Percentiles rank a stretch among this genome's conserved stretches.
These are phyloP conservation scores for Coniferiporia weirii DNA, from an alignment of 1,284 basidiomycete species.

Conservation along the genomic window DNA sequence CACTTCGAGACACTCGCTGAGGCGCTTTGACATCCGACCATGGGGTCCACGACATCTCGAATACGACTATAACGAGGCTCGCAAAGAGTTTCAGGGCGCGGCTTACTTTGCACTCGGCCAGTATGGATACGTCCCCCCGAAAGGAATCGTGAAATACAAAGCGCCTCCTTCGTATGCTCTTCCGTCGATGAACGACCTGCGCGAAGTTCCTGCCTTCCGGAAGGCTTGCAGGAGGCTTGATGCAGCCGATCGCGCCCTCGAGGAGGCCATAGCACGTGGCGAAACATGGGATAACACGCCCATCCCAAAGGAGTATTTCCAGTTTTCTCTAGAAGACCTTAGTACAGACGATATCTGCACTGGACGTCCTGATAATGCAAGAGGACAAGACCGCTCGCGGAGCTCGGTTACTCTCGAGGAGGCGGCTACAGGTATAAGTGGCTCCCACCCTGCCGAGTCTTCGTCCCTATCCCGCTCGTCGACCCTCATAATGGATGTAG, in stretches of 20 bases:
- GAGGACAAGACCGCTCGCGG: conserved; percentile 3
- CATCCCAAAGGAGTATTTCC: conserved; percentile 10
- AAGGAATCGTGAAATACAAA: conserved; percentile 2
- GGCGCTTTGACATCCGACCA: conserved; percentile 15
- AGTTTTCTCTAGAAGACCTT: conserved; percentile 9
- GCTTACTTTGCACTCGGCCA: conserved; percentile 18
- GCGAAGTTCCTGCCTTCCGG: conserved; percentile 5
- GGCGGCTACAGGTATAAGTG: background rate
- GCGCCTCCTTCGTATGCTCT: conserved; percentile 6
- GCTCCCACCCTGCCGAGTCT: background rate
- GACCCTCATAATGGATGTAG: background rate
- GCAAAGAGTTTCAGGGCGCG: conserved; percentile 15
- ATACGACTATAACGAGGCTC: conserved; percentile 16
- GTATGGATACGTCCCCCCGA: conserved; percentile 14
- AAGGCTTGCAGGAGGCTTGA: conserved; percentile 14
- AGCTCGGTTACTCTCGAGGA: conserved; percentile 15
- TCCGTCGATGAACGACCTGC: conserved; percentile 17
- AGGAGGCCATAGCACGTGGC: conserved; percentile 10
- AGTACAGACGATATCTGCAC: conserved; percentile 8
- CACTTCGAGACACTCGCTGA: conserved; percentile 10
- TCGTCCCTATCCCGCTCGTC: background rate
- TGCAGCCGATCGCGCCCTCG: conserved; percentile 13
- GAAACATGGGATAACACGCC: conserved; percentile 17
- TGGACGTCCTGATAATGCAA: conserved; percentile 1
- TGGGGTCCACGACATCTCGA: conserved; percentile 17